A percentile compares a stretch with the other conserved stretches of the same genome.
Conservation (phyloP, 768 basidiomycete species). For the Rhodotorula taiwanensis region DNA sequence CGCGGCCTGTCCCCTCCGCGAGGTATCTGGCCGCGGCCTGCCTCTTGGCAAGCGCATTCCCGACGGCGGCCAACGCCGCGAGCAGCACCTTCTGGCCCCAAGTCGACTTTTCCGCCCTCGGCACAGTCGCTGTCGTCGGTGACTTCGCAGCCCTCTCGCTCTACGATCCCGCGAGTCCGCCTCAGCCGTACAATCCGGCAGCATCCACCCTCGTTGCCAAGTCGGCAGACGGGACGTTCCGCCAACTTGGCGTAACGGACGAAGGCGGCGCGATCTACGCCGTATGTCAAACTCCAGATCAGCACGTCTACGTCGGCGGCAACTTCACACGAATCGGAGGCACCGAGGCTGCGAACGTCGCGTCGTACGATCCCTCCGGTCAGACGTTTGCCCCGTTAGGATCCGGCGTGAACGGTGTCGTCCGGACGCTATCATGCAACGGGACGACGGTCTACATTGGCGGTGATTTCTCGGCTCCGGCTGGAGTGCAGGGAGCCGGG, state of each 20-base stretch:
- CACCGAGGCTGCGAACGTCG: slow-evolving; percentile 62
- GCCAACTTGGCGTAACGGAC: slow-evolving; percentile 68
- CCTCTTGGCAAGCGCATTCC: neutral
- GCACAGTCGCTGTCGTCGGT: slow-evolving; percentile 79
- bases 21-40: neutral
- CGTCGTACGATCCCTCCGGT: slow-evolving; percentile 56
- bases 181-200: slow-evolving; percentile 55
- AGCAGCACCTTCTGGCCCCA: slow-evolving; percentile 18
- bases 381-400: slow-evolving; percentile 59
- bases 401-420: slow-evolving; percentile 61
- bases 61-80: neutral
- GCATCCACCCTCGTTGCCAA: slow-evolving; percentile 45
- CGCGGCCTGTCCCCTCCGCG: neutral
- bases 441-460: slow-evolving; percentile 43
- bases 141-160: slow-evolving; percentile 80
- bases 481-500: slow-evolving; percentile 9
- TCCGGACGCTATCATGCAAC: slow-evolving; percentile 29
- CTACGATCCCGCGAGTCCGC: slow-evolving; percentile 60
- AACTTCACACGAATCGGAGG: slow-evolving; percentile 66
- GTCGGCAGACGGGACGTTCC: slow-evolving; percentile 59
- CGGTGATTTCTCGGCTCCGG: slow-evolving; percentile 41
- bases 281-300: slow-evolving; percentile 51
- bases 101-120: slow-evolving; percentile 75
- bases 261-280: slow-evolving; percentile 68
- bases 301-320: slow-evolving; percentile 61